These are phyloP conservation scores for Thozetella sp. DNA, from an alignment of 495 filamentous ascomycete species.

Conservation along the genomic window DNA sequence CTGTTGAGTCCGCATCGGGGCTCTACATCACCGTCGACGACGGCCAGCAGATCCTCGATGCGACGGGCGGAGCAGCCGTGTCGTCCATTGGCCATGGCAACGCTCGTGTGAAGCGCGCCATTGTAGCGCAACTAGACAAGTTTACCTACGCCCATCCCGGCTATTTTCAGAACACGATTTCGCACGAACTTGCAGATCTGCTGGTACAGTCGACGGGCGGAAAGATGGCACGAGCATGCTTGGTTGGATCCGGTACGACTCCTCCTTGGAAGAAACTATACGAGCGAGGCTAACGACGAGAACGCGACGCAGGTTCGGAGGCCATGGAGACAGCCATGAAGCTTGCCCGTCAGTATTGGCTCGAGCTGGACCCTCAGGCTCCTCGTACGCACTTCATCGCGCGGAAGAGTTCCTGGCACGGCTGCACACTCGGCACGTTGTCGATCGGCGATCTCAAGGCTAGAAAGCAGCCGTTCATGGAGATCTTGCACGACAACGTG, in stretches of 20 bases:
- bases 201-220: slow-evolving; percentile 35
- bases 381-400: slow-evolving; percentile 60
- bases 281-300: no score
- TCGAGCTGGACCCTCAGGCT: no score
- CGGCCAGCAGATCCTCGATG: slow-evolving; percentile 62
- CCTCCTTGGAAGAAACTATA: no score
- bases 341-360: no score
- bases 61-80: slow-evolving; percentile 49
- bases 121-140: slow-evolving; percentile 30
- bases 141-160: slow-evolving; percentile 30
- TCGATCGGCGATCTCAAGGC: slow-evolving; percentile 59
- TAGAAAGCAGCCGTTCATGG: slow-evolving; percentile 58
- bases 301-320: slow-evolving; percentile 16
- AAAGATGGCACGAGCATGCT: slow-evolving; percentile 32
- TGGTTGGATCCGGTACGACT: slow-evolving; percentile 54
- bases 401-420: slow-evolving; percentile 67
- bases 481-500: no score
- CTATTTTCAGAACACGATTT: slow-evolving; percentile 26
- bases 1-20: slow-evolving; percentile 8
- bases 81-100: slow-evolving; percentile 43
- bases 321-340: slow-evolving; percentile 46
- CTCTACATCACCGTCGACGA: slow-evolving; percentile 42
- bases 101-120: slow-evolving; percentile 29
- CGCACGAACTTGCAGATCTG: slow-evolving; percentile 28
- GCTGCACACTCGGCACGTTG: slow-evolving; percentile 64